Conservation (phyloP, 139 green algal species). For the Axilococcus clingmanii region DNA sequence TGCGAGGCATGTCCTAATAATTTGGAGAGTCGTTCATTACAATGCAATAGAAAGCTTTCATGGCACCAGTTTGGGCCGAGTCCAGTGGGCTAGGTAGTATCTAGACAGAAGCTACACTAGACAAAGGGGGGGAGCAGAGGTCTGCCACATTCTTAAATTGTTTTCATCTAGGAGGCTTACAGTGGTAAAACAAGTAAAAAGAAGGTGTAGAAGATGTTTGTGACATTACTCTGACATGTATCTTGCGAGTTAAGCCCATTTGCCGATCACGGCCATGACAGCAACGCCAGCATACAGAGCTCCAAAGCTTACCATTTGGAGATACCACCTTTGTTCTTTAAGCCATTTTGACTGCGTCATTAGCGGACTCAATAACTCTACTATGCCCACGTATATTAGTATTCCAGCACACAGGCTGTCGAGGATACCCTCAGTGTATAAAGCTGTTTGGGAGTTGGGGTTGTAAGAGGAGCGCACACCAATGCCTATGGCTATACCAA, state of each 20-base stretch:
- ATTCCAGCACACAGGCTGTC: background rate
- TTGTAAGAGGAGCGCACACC: constrained; percentile 30
- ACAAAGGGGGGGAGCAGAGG: too few relatives aligned
- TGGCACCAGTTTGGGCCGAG: too few relatives aligned
- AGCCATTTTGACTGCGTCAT: constrained; percentile 3
- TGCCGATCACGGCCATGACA: constrained; percentile 11
- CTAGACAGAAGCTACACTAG: too few relatives aligned
- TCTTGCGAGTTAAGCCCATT: constrained; percentile 16
- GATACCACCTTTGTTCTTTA: background rate
- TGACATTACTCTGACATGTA: too few relatives aligned
- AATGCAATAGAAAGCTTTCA: too few relatives aligned
- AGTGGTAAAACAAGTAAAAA: too few relatives aligned
- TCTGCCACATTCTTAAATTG: too few relatives aligned
- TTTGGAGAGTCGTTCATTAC: too few relatives aligned
- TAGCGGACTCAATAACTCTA: constrained; percentile 5
- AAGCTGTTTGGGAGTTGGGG: constrained; percentile 6
- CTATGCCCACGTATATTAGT: constrained; percentile 5
- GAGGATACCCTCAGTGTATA: constrained; percentile 7
- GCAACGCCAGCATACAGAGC: constrained; percentile 13
- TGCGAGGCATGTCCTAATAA: too few relatives aligned
- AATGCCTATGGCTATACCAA: constrained; percentile 48
- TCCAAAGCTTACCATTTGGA: constrained; percentile 9
- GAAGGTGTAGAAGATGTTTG: too few relatives aligned
- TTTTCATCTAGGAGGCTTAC: too few relatives aligned
- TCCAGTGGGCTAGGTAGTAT: too few relatives aligned